Percentiles rank a stretch among this genome's conserved stretches.
Conservation (phyloP, 768 basidiomycete species). For the Phlebiopsis flavidoalba region DNA sequence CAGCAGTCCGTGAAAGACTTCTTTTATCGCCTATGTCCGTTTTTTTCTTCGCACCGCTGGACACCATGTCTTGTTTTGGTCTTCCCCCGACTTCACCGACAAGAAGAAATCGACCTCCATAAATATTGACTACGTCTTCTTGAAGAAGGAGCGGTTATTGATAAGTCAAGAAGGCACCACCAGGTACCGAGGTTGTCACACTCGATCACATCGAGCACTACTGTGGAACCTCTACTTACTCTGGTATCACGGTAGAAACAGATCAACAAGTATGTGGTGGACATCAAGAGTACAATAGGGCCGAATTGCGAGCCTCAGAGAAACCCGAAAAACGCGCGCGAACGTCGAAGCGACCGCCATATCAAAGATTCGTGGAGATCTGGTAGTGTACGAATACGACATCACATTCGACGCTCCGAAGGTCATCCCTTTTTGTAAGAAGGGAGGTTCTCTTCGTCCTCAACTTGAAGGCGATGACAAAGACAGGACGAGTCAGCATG, state of each 20-base stretch:
- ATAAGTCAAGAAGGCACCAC: background rate
- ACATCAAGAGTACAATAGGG: too few species aligned
- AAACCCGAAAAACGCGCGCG: too few species aligned
- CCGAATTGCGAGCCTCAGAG: too few species aligned
- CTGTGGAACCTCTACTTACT: constrained; percentile 14
- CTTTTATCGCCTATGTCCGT: constrained; percentile 13
- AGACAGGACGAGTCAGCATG: too few species aligned
- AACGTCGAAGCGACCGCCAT: too few species aligned
- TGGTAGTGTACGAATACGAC: constrained; percentile 15
- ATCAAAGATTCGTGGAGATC: too few species aligned
- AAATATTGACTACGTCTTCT: constrained; percentile 18
- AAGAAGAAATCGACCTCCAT: background rate
- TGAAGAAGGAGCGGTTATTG: too few species aligned
- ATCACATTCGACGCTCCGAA: constrained; percentile 19
- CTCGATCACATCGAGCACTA: background rate
- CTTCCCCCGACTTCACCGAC: constrained; percentile 26
- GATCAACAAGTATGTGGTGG: constrained; percentile 17
- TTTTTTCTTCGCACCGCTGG: constrained; percentile 20
- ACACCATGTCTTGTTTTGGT: constrained; percentile 21
- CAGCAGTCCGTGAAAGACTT: background rate
- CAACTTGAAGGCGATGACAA: constrained; percentile 9
- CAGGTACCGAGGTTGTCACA: background rate
- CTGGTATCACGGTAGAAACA: constrained; percentile 5
- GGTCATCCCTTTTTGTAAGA: constrained; percentile 17
- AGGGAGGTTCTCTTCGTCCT: constrained; percentile 21